Base-by-base conservation (phyloP, 1,284 basidiomycete genomes). In the Pholiota adiposa region DNA sequence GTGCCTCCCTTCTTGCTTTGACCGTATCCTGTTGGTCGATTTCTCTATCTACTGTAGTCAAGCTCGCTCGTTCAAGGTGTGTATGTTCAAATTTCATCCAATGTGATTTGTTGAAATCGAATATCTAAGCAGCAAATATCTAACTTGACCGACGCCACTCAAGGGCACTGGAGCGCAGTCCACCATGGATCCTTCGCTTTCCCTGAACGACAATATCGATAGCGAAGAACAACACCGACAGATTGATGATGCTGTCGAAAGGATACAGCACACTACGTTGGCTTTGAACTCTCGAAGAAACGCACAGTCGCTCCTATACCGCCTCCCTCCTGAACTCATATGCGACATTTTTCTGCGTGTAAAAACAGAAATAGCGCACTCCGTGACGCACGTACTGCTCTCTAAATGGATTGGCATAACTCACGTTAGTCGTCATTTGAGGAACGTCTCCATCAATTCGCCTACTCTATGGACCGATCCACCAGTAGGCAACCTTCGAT, bases 261-360 rank as follows among this genome's bases (percentile, higher is more conserved):
- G 51, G 23, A 52, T 61, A 16, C 41, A 63, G 34, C 40, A 51
- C 16, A 43, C 51, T 23, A 65, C 66, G 33, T 41, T 38, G 18
- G 36, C 38, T 4, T n/a, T 68, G 41, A 66, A 59, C 21, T 49
- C 41, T 9, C 38, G 50, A 43, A 49, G 54, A 33, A 62, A 49
- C 52, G 21, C 7, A 12, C 41, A 57, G 12, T 46, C 65, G 16
- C 54, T 62, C 3, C 71, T 70, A 33, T 69, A 66, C n/a, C 49
- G 56, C 21, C 64, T 74, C 14, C 73, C 74, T 6, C 63, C 70
- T 1, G 73, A 74, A 62, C 36, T 73, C 4, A 63, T 74, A 38
- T 51, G 51, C 18, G 21, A 64, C 62, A 21, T 63, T 63, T 18
- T 23, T 36, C 2, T 51, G 25, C 19, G 31, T 52, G 16, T 34